These are phyloP conservation scores for Ploettnerulaceae sp. DNA, from an alignment of 2,329 filamentous ascomycete species.

Conservation along the genomic window DNA sequence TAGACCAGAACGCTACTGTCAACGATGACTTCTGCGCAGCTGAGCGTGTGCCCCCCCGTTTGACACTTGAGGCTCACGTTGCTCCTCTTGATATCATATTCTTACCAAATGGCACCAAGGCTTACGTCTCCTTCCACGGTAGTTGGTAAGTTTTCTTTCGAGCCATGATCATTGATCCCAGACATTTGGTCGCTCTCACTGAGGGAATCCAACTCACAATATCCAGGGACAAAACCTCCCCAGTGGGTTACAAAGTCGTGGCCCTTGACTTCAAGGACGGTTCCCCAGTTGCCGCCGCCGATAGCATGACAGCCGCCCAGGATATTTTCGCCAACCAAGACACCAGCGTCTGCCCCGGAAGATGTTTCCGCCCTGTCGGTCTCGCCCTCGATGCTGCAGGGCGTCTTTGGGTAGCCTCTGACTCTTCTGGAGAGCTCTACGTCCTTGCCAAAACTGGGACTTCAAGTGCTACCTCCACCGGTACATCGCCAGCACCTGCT, in stretches of 20 bases:
- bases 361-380: constrained; percentile 60
- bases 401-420: constrained; percentile 19
- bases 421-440: constrained; percentile 59
- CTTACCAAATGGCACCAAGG: constrained; percentile 49
- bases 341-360: constrained; percentile 46
- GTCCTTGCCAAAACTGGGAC: constrained; percentile 38
- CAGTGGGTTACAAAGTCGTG: constrained; percentile 45
- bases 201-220: no score
- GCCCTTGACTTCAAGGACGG: constrained; percentile 40
- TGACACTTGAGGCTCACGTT: constrained; percentile 62
- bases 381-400: constrained; percentile 43
- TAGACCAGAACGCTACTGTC: constrained; percentile 35
- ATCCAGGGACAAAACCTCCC: constrained; percentile 49
- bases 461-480: constrained; percentile 5
- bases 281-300: constrained; percentile 37
- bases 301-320: constrained; percentile 44
- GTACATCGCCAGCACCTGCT: not conserved
- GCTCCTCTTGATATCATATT: constrained; percentile 71
- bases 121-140: constrained; percentile 53
- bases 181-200: no score
- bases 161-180: constrained; percentile 45
- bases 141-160: constrained; percentile 15
- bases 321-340: constrained; percentile 54
- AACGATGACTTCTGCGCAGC: constrained; percentile 43
- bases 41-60: constrained; percentile 44